Base-by-base conservation (phyloP, 169 alveolate genomes). In the Plasmodium sp. region DNA sequence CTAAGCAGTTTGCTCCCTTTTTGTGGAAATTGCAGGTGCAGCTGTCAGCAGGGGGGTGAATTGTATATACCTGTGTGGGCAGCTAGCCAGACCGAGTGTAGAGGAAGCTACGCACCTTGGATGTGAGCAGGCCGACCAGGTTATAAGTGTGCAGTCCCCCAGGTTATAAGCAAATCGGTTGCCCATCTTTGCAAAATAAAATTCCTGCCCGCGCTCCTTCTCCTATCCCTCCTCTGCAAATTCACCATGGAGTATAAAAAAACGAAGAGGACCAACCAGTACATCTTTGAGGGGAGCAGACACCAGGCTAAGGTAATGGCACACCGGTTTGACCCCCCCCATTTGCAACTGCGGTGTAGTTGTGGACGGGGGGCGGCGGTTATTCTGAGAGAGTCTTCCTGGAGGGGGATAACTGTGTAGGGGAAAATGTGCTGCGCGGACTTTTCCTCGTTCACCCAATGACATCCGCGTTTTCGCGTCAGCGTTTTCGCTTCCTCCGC, bases 241-340 rank as follows among this genome's bases (percentile, higher is more conserved):
- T 33, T 33, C 33, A 88, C 94, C 12, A 88, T 88, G 94, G 94
- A 88, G 39, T 88, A 88, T 67, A 79, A 80, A 27, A 88, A 88
- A 88, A 79, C 90, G 74, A 88, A 88, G 36, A 88, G 94, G 72
- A 62, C 90, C 16, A 80, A 54, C 34, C 94, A 88, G 22, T 88
- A 74, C 77, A 45, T 88, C 5, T 88, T 58, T 88, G 83, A 79
- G 41, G 90, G 94, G 18, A 88, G 94, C 33, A 88, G 62, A 51
- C 94, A 88, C 54, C 75, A 56, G 33, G 22, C 80, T 31, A 88
- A 88, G 74, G 94, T 88, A 80, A 51, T 1, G 16, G 16, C 22
- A 22, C 3, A 22, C 7, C 4, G 7, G 2, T 6, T 2, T 6
- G 9, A 7, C 22, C 4, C 12, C 16, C 7, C 12, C 27, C 27